phyloP scores from a whole-genome alignment of 108 stramenopile genomes.

The Stephanodiscus minutulus region DNA sequence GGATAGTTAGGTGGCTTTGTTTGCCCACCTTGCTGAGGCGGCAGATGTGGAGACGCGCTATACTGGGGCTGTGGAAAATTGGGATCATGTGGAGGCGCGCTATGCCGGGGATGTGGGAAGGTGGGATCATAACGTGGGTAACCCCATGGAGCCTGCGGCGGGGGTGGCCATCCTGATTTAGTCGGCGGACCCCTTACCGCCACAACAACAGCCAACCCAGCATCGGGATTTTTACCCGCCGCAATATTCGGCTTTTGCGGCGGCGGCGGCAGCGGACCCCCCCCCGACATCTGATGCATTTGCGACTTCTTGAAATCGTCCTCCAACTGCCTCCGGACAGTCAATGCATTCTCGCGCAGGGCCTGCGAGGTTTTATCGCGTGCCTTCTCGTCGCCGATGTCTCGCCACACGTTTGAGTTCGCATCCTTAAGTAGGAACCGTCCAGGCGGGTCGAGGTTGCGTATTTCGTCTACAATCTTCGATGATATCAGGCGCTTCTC shows the following conservation, averaged over 20 bases:
- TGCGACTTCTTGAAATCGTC: conserved; percentile 38
- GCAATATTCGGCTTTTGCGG: conserved; percentile 30
- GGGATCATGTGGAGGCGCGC: neutral
- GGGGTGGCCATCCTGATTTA: conserved; percentile 14
- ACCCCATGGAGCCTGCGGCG: conserved; percentile 2
- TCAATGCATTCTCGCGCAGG: conserved; percentile 38
- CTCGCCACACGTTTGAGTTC: conserved; percentile 62
- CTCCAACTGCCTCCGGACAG: conserved; percentile 42
- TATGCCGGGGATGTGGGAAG: conserved; percentile 6
- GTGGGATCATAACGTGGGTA: neutral
- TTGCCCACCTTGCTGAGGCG: neutral
- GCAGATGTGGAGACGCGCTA: neutral
- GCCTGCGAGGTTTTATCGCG: conserved; percentile 57
- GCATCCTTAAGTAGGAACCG: conserved; percentile 72
- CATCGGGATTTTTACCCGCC: conserved; percentile 31
- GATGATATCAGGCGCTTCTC: conserved; percentile 74
- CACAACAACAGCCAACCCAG: neutral
- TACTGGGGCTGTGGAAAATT: conserved; percentile 11
- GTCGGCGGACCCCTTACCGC: neutral
- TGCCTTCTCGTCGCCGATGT: conserved; percentile 86
- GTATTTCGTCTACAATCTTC: conserved; percentile 69
- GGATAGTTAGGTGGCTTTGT: conserved; percentile 8
- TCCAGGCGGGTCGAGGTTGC: conserved; percentile 77
- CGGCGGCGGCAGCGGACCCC: too few species aligned
- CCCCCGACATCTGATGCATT: conserved; percentile 32